Base-by-base conservation (phyloP, 2,329 filamentous ascomycete genomes). In the Allantophomopsis cytisporea region DNA sequence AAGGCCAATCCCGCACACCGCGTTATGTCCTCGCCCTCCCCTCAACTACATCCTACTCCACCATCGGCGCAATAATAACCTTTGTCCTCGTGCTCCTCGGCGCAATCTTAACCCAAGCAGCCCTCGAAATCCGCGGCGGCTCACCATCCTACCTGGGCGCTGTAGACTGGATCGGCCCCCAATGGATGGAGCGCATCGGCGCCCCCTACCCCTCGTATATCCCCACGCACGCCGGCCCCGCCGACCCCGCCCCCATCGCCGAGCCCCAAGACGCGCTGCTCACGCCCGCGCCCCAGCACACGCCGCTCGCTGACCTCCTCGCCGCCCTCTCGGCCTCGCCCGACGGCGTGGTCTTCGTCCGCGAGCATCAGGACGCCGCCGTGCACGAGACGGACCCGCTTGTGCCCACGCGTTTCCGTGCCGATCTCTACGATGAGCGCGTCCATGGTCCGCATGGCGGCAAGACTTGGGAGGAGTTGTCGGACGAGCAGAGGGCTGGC, bases 1-100 rank as follows among this genome's bases (percentile, higher is more conserved):
- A 46, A 16, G 49, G 51, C 2, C 49, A 55, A 40, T 51, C 49
- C 7, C 50, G 47, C 36, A 52, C 47, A 13, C 50, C 50, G 14
- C 48, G 54, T 17, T 56, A 57, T 35, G 52, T 54, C 14, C 43
- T 55, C 14, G 54, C 52, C 30, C 41, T 53, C 10, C 51, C 53
- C 20, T 54, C 50, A 1, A 45, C 41, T 7, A 44, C 44, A 17
- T 46, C 46, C 15, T 38, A 48, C n/a, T 45, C 50, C 33, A 47
- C 46, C 5, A 18, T 54, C 4, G 43, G 41, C 5, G 35, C 50
- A 14, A 18, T 47, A 8, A 7, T 53, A 2, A 45, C 46, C 7
- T 45, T 52, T 13, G 13, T 57, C 8, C 41, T 38, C 13, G 44
- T 52, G 5, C 38, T 50, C 4, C 13, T 56, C 1, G 40, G 42